phyloP scores from a whole-genome alignment of 768 basidiomycete genomes.

The Lentinula edodes region DNA sequence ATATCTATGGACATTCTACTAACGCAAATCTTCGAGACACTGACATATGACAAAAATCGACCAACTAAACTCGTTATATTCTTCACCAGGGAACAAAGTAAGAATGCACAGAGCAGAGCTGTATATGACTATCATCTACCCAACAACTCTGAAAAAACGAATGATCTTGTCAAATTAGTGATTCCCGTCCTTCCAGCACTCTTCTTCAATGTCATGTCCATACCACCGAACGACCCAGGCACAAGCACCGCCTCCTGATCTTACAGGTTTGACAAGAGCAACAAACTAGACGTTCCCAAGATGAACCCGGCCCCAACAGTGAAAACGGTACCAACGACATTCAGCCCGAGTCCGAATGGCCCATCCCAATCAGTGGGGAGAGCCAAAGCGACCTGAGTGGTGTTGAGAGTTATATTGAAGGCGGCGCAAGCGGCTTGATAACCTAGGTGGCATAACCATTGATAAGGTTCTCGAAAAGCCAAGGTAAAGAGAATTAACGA shows the following conservation, averaged over 20 bases:
- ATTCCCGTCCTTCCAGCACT: background rate
- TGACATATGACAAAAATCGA: too few species aligned
- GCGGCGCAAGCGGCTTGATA: slow-evolving; percentile 45
- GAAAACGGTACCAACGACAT: slow-evolving; percentile 35
- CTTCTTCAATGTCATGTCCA: background rate
- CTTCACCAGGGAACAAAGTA: background rate
- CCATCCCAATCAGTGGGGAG: slow-evolving; percentile 59
- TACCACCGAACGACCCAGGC: background rate
- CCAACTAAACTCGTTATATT: too few species aligned
- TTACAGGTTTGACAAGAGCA: slow-evolving; percentile 47
- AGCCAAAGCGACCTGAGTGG: slow-evolving; percentile 33
- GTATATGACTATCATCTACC: background rate
- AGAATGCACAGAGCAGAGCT: background rate
- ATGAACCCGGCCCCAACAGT: slow-evolving; percentile 36
- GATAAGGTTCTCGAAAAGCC: slow-evolving; percentile 5
- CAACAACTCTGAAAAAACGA: background rate
- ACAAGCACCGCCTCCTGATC: background rate
- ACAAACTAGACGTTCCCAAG: slow-evolving; percentile 43
- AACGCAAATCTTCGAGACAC: too few species aligned
- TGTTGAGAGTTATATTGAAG: slow-evolving; percentile 31
- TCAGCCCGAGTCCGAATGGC: slow-evolving; percentile 43
- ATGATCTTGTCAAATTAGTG: background rate
- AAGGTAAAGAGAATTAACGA: background rate
- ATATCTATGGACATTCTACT: too few species aligned
- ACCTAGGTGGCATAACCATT: slow-evolving; percentile 29